Evolutionary conservation across 78 protist species (phyloP).

Genomic region (Dictyostelium intermedium): DNA sequence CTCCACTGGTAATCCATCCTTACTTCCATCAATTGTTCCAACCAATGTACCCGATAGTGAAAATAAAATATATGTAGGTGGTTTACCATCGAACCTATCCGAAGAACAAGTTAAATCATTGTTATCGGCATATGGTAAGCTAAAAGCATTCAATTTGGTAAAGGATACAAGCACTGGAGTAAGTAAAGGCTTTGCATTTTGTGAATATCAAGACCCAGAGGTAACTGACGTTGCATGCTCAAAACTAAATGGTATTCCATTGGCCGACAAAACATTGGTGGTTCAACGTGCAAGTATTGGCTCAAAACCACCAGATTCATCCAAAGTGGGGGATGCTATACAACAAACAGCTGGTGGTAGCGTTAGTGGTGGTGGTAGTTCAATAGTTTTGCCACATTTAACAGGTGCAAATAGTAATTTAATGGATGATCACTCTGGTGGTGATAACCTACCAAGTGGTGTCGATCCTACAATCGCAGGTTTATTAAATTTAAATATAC

Average conservation of each 20-base stretch:
- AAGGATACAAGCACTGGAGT: constrained; percentile 62
- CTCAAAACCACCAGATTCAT: constrained; percentile 10
- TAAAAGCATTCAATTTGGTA: constrained; percentile 78
- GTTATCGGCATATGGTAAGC: constrained; percentile 38
- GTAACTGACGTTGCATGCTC: constrained; percentile 43
- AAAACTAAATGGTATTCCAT: constrained; percentile 32
- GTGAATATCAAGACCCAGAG: constrained; percentile 65
- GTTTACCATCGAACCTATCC: constrained; percentile 49
- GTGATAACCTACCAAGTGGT: not conserved
- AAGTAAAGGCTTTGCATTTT: constrained; percentile 81
- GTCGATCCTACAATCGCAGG: not conserved
- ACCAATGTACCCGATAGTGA: constrained; percentile 82
- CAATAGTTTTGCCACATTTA: not conserved
- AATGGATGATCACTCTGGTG: not conserved
- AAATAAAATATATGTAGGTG: constrained; percentile 78
- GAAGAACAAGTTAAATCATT: constrained; percentile 68
- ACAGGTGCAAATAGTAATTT: not conserved
- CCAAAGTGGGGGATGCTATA: not conserved
- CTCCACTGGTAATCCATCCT: not conserved
- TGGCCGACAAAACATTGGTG: constrained; percentile 44
- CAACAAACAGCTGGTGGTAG: not conserved
- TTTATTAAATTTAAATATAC: constrained; percentile 15
- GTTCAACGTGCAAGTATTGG: constrained; percentile 78
- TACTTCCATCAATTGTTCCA: constrained; percentile 28
- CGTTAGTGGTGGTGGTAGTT: not conserved